phyloP scores from a whole-genome alignment of 2,329 filamentous ascomycete species.

The Cadophora gregata region DNA sequence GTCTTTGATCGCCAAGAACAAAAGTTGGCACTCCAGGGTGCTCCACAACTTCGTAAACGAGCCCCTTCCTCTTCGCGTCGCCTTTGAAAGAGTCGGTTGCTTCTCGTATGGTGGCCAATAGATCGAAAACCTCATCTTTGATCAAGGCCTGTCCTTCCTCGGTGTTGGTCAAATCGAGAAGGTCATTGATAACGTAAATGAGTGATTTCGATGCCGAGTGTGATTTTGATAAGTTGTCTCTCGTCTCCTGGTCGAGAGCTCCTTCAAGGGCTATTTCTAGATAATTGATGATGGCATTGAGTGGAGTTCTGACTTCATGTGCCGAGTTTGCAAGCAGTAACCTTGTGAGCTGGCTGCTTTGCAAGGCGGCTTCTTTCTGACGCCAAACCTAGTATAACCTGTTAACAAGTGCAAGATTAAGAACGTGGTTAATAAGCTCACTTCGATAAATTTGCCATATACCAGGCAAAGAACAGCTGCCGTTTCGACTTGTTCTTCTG shows the following conservation, averaged over 20 bases:
- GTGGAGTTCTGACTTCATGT: slow-evolving; percentile 86
- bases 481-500: slow-evolving; percentile 86
- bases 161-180: slow-evolving; percentile 86
- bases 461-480: slow-evolving; percentile 87
- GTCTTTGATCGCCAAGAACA: slow-evolving; percentile 80
- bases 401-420: not conserved
- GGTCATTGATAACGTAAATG: slow-evolving; percentile 92
- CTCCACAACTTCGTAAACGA: slow-evolving; percentile 71
- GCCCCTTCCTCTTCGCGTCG: slow-evolving; percentile 77
- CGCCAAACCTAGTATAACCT: slow-evolving; percentile 82
- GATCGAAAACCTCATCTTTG: slow-evolving; percentile 81
- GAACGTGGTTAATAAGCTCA: slow-evolving; percentile 59
- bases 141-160: slow-evolving; percentile 81
- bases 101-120: slow-evolving; percentile 74
- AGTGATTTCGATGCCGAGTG: slow-evolving; percentile 92
- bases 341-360: slow-evolving; percentile 80
- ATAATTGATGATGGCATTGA: slow-evolving; percentile 95
- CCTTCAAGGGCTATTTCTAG: slow-evolving; percentile 90
- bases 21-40: slow-evolving; percentile 71
- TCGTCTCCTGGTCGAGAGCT: slow-evolving; percentile 76
- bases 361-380: slow-evolving; percentile 84
- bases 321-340: slow-evolving; percentile 86
- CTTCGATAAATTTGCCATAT: slow-evolving; percentile 85
- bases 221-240: slow-evolving; percentile 83
- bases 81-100: slow-evolving; percentile 75